Evolutionary conservation across 345 rosid genomes (phyloP).

Genomic region (Pistacia integerrima): DNA sequence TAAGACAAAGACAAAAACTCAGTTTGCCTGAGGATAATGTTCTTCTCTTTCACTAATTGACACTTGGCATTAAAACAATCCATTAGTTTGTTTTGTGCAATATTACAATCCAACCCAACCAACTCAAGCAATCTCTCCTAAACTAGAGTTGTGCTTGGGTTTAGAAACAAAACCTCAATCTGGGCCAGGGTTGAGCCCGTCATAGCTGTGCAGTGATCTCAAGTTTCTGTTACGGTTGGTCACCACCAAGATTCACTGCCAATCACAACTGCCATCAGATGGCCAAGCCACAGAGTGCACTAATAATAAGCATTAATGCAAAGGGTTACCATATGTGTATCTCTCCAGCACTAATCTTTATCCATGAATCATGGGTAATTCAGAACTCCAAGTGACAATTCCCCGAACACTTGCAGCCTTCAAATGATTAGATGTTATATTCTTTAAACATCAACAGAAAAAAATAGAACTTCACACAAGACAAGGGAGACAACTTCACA

Average conservation of each 20-base stretch:
- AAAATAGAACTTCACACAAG: background rate
- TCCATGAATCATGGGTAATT: constrained; percentile 11
- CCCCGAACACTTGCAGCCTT: constrained; percentile 17
- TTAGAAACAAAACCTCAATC: constrained; percentile 24
- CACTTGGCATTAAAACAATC: background rate
- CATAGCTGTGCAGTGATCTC: constrained; percentile 31
- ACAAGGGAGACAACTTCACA: constrained; percentile 1
- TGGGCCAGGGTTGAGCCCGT: constrained; percentile 16
- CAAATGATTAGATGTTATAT: constrained; percentile 14
- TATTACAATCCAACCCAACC: constrained; percentile 14
- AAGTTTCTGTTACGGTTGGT: constrained; percentile 31
- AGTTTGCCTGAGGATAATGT: background rate
- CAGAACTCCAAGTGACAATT: constrained; percentile 21
- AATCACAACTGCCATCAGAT: constrained; percentile 40
- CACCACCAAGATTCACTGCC: constrained; percentile 37
- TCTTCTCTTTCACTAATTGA: background rate
- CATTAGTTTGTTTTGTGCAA: background rate
- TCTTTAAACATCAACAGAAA: constrained; percentile 5
- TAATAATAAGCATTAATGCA: constrained; percentile 27
- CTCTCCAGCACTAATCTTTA: constrained; percentile 22
- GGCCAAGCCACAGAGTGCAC: constrained; percentile 30
- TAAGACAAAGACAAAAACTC: background rate
- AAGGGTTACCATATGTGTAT: constrained; percentile 28
- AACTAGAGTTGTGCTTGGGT: constrained; percentile 21
- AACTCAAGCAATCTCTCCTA: constrained; percentile 22